These are phyloP conservation scores for Penicillium brevicompactum DNA, from an alignment of 2,329 filamentous ascomycete species.

Conservation along the genomic window DNA sequence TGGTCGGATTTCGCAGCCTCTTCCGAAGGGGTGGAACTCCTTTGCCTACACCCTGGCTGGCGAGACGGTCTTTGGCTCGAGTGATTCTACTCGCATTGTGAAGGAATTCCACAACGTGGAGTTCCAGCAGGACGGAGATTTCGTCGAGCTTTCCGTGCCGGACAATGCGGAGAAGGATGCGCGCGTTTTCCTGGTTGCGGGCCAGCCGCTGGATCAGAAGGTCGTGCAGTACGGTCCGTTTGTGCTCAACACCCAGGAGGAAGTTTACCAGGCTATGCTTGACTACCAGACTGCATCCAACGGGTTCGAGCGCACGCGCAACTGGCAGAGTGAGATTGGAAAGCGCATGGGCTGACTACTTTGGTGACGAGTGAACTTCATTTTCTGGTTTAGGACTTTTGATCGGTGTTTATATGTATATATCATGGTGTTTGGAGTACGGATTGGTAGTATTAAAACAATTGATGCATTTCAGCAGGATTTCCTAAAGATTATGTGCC, in stretches of 20 bases:
- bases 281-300: constrained; percentile 74
- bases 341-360: constrained; percentile 62
- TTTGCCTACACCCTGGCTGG: constrained; percentile 87
- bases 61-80: constrained; percentile 63
- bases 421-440: not conserved
- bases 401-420: not conserved
- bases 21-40: constrained; percentile 83
- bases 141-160: constrained; percentile 70
- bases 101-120: constrained; percentile 82
- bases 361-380: not conserved
- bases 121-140: constrained; percentile 78
- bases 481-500: too few species aligned
- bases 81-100: constrained; percentile 29
- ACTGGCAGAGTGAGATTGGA: constrained; percentile 85
- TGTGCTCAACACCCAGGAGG: constrained; percentile 71
- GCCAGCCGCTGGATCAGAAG: constrained; percentile 76
- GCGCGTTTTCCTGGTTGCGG: constrained; percentile 68
- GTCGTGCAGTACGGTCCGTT: constrained; percentile 86
- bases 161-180: constrained; percentile 61
- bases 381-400: not conserved
- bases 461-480: not conserved
- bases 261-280: constrained; percentile 73
- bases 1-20: constrained; percentile 70
- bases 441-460: not conserved
- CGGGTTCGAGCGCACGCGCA: constrained; percentile 76